These are phyloP conservation scores for Trichopus zeylanicus DNA, from an alignment of 116 monocot species.

Conservation along the genomic window DNA sequence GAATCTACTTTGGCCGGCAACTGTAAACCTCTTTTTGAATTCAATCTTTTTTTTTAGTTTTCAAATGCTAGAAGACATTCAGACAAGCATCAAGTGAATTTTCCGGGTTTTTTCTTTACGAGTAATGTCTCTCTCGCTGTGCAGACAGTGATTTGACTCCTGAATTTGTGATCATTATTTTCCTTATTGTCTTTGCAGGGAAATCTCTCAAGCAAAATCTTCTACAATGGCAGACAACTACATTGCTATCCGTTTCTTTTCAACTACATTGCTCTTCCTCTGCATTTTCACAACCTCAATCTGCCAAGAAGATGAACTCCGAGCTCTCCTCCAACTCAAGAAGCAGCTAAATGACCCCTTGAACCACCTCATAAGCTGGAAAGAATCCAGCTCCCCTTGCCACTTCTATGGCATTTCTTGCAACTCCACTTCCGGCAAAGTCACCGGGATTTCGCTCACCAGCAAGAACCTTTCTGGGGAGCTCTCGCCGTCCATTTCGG, in stretches of 20 bases:
- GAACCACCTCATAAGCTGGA: slow-evolving; percentile 53
- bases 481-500: slow-evolving; percentile 52
- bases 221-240: slow-evolving; percentile 15
- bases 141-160: no score
- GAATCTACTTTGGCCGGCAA: no score
- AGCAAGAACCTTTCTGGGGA: slow-evolving; percentile 60
- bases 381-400: slow-evolving; percentile 42
- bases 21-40: no score
- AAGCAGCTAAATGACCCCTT: slow-evolving; percentile 51
- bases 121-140: no score
- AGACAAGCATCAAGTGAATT: no score
- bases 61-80: no score
- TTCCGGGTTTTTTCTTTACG: no score
- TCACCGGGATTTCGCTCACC: slow-evolving; percentile 45
- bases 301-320: slow-evolving; percentile 30
- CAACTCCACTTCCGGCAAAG: slow-evolving; percentile 27
- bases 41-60: no score
- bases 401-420: slow-evolving; percentile 64
- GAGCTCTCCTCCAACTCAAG: slow-evolving; percentile 64
- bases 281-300: slow-evolving; percentile 3
- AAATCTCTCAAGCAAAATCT: no score
- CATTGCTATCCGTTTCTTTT: slow-evolving; percentile 13
- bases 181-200: no score
- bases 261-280: slow-evolving; percentile 8
- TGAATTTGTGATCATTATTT: no score